These are phyloP conservation scores for Solanum ossicruentum DNA, from an alignment of 257 asterid genomes.

Conservation along the genomic window DNA sequence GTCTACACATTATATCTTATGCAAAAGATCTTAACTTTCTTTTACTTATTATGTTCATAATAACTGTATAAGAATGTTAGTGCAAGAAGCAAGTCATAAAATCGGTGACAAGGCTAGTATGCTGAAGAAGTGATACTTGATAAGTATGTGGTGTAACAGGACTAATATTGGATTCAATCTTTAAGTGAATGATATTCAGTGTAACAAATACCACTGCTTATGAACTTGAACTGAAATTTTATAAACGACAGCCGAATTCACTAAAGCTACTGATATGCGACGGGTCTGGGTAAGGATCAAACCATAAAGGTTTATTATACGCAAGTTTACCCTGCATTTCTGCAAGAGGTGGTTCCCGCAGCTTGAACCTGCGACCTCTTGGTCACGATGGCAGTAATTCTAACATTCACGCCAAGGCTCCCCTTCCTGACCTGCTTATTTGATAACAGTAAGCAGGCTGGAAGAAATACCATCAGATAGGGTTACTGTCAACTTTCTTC, in stretches of 20 bases:
- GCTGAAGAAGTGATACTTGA: neutral
- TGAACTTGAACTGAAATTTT: neutral
- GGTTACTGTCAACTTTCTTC: neutral
- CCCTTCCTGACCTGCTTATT: neutral
- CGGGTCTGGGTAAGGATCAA: neutral
- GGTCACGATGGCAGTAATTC: neutral
- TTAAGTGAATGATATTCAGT: neutral
- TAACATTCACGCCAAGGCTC: neutral
- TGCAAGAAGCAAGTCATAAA: neutral
- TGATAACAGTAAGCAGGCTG: neutral
- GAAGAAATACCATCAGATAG: neutral
- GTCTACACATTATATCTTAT: neutral
- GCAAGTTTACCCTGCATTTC: neutral
- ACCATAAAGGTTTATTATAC: neutral
- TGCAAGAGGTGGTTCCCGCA: neutral
- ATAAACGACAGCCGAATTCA: neutral
- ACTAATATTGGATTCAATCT: neutral
- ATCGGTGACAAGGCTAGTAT: neutral
- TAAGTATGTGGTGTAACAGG: neutral
- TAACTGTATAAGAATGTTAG: neutral
- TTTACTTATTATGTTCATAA: neutral
- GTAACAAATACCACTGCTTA: neutral
- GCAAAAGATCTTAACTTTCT: neutral
- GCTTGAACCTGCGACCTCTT: neutral
- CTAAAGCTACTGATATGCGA: neutral